Evolutionary conservation across 306 rosid genomes (phyloP).

Genomic region (Trichosanthes cucumerina): DNA sequence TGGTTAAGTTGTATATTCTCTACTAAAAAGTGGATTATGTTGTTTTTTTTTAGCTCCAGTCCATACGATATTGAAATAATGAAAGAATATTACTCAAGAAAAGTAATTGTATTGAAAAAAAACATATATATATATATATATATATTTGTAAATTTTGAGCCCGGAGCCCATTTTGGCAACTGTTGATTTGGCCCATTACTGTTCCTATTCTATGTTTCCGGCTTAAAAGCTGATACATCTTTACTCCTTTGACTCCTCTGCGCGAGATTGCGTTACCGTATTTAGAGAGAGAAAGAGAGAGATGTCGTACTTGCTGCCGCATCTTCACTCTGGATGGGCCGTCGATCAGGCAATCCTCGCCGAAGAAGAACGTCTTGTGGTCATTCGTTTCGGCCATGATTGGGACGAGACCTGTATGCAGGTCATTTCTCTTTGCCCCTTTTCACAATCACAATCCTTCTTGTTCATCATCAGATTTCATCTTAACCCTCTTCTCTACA

Average conservation of each 20-base stretch:
- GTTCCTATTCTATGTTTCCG: not conserved
- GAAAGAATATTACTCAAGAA: too few species aligned
- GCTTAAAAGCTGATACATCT: not conserved
- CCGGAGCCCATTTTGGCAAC: not conserved
- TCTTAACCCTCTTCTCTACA: not conserved
- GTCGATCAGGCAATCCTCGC: conserved; percentile 85
- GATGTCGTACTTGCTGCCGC: conserved; percentile 70
- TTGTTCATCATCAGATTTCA: not conserved
- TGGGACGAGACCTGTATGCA: conserved; percentile 93
- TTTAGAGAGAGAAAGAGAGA: not conserved
- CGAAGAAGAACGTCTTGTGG: conserved; percentile 76
- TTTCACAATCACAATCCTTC: too few species aligned
- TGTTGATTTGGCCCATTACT: conserved; percentile 6
- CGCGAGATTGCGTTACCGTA: not conserved
- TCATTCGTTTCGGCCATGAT: conserved; percentile 63
- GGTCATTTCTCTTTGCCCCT: conserved; percentile 16
- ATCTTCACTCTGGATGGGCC: conserved; percentile 82
- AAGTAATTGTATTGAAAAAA: too few species aligned
- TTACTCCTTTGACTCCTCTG: not conserved
- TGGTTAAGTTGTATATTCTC: too few species aligned
- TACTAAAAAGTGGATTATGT: too few species aligned
- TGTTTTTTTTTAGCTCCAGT: too few species aligned
- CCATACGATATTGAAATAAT: too few species aligned
- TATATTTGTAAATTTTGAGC: too few species aligned
- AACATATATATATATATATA: too few species aligned